Base-by-base conservation (phyloP, 1,139 yeast genomes). In the Yamadazyma oceani region DNA sequence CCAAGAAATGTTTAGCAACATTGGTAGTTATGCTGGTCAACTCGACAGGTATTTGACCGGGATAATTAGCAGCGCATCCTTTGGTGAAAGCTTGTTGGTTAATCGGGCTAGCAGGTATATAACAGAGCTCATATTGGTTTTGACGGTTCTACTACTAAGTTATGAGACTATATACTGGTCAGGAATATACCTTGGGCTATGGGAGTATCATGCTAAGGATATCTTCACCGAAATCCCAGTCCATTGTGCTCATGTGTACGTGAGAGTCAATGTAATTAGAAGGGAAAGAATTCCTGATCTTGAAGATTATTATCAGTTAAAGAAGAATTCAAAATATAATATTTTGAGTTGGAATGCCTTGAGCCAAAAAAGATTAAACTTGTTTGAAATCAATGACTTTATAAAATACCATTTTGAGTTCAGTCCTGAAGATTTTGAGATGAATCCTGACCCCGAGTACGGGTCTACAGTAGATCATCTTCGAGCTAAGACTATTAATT, bases 381-480 rank as follows among this genome's bases (percentile, higher is more conserved):
- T 61, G 29, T 57, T 63, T 46, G 45, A 50, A 21, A 50, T 60
- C 34, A 48, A 51, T 2, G 55, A 60, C 26, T 80, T 80, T 26
- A 59, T 82, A 17, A 69, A 65, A 32, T 85, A 81, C 51, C 85
- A 84, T 53, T 71, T 87, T 45, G 92, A 85, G 52, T 86, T 88
- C 58, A 77, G 87, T 31, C 89, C 90, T 0, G 94, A 84, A 46
- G 96, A 88, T 52, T 82, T 79, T 53, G 80, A 69, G 51, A 54
- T 55, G 55, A 73, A 56, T 63, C 72, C 57, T 46, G 75, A 82
- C 42, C 83, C 83, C 2, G 90, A 83, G 38, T 74, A 69, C 48
- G 95, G 95, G 1, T 78, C 89, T 7, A 76, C 83, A 9, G 68
- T 89, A 17, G 71, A 67, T 17, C 80, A 82, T 46, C 66, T 87